These are phyloP conservation scores for Chiua sp. DNA, from an alignment of 1,284 basidiomycete species.

Conservation along the genomic window DNA sequence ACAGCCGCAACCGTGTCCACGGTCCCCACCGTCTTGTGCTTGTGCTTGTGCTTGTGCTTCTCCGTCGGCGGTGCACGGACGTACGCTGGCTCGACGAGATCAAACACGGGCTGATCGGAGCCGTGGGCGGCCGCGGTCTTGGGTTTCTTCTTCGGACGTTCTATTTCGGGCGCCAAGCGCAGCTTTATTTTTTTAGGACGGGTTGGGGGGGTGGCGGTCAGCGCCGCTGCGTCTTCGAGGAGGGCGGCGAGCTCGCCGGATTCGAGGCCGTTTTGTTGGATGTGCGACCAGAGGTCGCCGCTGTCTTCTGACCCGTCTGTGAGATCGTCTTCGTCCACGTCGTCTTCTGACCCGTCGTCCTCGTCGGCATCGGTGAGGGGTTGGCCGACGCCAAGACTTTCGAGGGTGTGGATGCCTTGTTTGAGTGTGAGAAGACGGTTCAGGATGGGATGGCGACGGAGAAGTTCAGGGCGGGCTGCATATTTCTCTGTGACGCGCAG, in stretches of 20 bases:
- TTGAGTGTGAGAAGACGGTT: conserved; percentile 86
- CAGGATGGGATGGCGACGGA: conserved; percentile 82
- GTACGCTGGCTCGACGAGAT: conserved; percentile 76
- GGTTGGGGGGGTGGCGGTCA: conserved; percentile 13
- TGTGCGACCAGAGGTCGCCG: conserved; percentile 36
- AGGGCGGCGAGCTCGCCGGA: conserved; percentile 60
- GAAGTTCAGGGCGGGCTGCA: conserved; percentile 62
- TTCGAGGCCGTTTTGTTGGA: conserved; percentile 44
- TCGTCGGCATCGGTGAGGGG: conserved; percentile 54
- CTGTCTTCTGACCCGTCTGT: conserved; percentile 21
- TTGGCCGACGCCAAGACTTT: conserved; percentile 74
- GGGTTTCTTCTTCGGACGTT: conserved; percentile 46
- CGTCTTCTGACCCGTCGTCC: conserved; percentile 43
- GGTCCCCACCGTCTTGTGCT: background rate
- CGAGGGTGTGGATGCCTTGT: conserved; percentile 81
- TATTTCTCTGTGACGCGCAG: conserved; percentile 76
- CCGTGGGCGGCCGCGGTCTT: conserved; percentile 33
- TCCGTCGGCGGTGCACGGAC: conserved; percentile 40
- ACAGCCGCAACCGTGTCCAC: conserved; percentile 30
- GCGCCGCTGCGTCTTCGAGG: conserved; percentile 52
- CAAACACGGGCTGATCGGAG: conserved; percentile 53
- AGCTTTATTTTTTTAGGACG: conserved; percentile 18
- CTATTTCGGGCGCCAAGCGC: conserved; percentile 16
- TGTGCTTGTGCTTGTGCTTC: conserved; percentile 4
- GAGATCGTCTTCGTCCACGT: conserved; percentile 34